Conservation (phyloP, 2,329 filamentous ascomycete genomes). For the Pseudogymnoascus sp. region DNA sequence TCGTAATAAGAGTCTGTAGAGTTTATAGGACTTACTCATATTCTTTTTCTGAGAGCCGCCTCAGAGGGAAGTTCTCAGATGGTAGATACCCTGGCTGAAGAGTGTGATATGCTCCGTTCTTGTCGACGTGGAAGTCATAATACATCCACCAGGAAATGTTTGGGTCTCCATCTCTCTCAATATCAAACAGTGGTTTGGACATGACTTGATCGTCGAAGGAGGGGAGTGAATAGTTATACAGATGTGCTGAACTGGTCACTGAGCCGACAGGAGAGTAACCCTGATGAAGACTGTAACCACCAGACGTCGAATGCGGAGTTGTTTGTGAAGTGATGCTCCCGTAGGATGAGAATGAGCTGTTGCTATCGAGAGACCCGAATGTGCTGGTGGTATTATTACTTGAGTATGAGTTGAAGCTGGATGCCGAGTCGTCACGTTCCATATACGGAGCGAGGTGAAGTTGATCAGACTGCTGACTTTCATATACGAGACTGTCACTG, state of each 20-base stretch:
- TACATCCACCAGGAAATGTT: slow-evolving; percentile 12
- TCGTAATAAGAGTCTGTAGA: background rate
- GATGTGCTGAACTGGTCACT: background rate
- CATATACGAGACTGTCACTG: background rate
- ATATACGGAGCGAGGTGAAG: background rate
- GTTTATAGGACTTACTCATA: background rate
- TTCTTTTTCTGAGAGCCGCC: background rate
- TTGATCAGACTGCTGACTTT: background rate
- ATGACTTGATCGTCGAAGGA: background rate
- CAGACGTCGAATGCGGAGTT: background rate
- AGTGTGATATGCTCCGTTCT: background rate
- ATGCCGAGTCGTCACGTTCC: slow-evolving; percentile 1
- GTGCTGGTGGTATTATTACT: background rate
- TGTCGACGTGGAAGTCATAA: slow-evolving; percentile 4
- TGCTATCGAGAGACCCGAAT: background rate
- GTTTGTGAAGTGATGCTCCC: background rate
- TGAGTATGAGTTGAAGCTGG: background rate
- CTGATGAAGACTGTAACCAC: background rate
- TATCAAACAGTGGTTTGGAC: slow-evolving; percentile 3
- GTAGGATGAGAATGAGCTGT: slow-evolving; percentile 1
- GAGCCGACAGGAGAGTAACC: background rate
- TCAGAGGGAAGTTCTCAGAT: slow-evolving; percentile 2
- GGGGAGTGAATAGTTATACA: background rate
- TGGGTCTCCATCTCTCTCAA: slow-evolving; percentile 3
- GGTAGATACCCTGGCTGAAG: slow-evolving; percentile 1